Percentiles rank a stretch among this genome's conserved stretches.
Evolutionary conservation across 2,329 filamentous ascomycete species (phyloP).

Genomic region (Allantophomopsis cytisporea): DNA sequence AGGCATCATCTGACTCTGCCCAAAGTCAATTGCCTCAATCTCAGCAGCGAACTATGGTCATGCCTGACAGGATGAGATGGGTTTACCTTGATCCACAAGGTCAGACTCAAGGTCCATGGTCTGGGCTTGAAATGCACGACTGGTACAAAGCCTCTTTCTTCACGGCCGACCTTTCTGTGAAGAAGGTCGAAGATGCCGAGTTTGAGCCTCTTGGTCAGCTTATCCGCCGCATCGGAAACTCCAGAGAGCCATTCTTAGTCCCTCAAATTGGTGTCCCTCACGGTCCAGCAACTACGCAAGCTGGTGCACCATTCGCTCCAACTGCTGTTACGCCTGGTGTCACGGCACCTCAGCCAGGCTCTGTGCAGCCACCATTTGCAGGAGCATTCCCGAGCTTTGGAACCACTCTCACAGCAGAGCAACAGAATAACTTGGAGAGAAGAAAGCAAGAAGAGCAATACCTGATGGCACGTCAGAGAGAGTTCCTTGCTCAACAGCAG

Average conservation of each 20-base stretch:
- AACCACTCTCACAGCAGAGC: constrained; percentile 88
- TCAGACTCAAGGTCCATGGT: constrained; percentile 86
- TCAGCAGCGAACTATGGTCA: constrained; percentile 84
- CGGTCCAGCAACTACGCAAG: constrained; percentile 48
- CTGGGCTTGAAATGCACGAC: constrained; percentile 96
- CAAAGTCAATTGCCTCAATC: constrained; percentile 53
- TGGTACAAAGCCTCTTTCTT: constrained; percentile 99
- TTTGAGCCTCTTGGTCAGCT: constrained; percentile 93
- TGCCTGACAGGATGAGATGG: constrained; percentile 98
- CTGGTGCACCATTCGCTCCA: constrained; percentile 17
- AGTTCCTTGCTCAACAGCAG: constrained; percentile 81
- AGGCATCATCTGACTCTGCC: constrained; percentile 30
- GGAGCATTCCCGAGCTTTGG: constrained; percentile 93
- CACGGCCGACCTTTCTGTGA: constrained; percentile 84
- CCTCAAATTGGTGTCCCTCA: constrained; percentile 94
- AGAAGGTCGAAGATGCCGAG: constrained; percentile 84
- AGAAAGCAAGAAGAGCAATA: constrained; percentile 98
- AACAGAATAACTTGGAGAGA: constrained; percentile 93
- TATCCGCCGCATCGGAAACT: constrained; percentile 92
- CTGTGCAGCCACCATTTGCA: constrained; percentile 77
- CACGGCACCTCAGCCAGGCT: constrained; percentile 35
- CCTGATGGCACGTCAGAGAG: constrained; percentile 89
- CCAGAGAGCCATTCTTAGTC: constrained; percentile 90
- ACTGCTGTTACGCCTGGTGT: constrained; percentile 21
- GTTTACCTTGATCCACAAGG: constrained; percentile 94